A percentile compares a stretch with the other conserved stretches of the same genome.
These are phyloP conservation scores for Drechmeria coniospora DNA, from an alignment of 2,329 filamentous ascomycete genomes.

Conservation along the genomic window DNA sequence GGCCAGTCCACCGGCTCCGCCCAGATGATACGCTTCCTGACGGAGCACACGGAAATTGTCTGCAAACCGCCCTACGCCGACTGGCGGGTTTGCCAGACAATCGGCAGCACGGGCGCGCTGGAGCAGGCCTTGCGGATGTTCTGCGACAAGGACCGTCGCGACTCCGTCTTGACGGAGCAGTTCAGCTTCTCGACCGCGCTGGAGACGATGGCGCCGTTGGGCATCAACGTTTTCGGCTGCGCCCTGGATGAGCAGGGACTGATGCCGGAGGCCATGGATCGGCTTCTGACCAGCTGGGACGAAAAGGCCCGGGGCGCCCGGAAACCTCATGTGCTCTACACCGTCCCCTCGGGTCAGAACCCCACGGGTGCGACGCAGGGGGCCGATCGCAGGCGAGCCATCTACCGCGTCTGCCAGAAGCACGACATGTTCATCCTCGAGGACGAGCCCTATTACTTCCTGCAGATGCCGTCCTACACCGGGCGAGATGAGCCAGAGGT, in stretches of 20 bases:
- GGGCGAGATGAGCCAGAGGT: constrained; percentile 32
- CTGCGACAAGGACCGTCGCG: constrained; percentile 49
- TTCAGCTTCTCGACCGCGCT: constrained; percentile 72
- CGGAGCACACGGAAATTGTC: constrained; percentile 89
- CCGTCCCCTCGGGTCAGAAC: constrained; percentile 68
- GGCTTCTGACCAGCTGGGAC: constrained; percentile 35
- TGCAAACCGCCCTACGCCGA: constrained; percentile 78
- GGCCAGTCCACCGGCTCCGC: constrained; percentile 73
- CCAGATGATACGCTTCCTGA: constrained; percentile 78
- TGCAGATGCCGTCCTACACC: constrained; percentile 70
- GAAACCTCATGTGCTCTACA: constrained; percentile 42
- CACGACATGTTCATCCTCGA: constrained; percentile 81
- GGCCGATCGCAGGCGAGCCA: constrained; percentile 45
- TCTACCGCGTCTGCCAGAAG: constrained; percentile 67
- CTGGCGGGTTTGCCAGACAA: constrained; percentile 71
- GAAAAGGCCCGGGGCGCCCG: constrained; percentile 23
- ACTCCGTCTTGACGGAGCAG: constrained; percentile 73
- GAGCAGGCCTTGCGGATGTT: constrained; percentile 79
- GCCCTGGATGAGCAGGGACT: constrained; percentile 38
- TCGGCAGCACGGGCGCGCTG: constrained; percentile 74
- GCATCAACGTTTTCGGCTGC: constrained; percentile 34
- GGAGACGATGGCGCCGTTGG: constrained; percentile 40
- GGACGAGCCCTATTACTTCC: constrained; percentile 89
- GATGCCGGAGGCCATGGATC: constrained; percentile 34
- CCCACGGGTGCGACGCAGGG: constrained; percentile 77